Percentiles rank a stretch among this genome's conserved stretches.
Evolutionary conservation across 352 stramenopile species (phyloP).

Genomic region (Globisporangium sylvaticum): DNA sequence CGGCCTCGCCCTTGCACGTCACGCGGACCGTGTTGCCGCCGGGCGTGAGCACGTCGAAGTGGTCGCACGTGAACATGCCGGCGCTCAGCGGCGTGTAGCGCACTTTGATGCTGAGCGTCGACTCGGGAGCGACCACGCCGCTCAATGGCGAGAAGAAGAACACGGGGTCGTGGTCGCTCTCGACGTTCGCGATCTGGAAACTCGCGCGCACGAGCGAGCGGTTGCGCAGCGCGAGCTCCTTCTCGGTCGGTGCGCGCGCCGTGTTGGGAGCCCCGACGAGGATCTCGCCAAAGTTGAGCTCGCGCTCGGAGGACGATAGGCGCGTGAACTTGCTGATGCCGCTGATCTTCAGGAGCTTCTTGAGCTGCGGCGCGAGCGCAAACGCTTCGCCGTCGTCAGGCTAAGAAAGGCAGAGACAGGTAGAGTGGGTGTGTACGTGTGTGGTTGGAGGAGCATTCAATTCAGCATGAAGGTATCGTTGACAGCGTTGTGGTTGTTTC

Average conservation of each 20-base stretch:
- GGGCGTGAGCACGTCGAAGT: slow-evolving; percentile 88
- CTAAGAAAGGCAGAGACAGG: slow-evolving; percentile 16
- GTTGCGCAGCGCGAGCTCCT: slow-evolving; percentile 87
- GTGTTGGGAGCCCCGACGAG: slow-evolving; percentile 57
- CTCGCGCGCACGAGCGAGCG: slow-evolving; percentile 86
- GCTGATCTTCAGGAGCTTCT: slow-evolving; percentile 81
- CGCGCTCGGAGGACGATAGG: slow-evolving; percentile 71
- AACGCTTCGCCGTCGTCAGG: slow-evolving; percentile 24
- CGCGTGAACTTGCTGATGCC: slow-evolving; percentile 89
- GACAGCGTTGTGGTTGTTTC: slow-evolving; percentile 4
- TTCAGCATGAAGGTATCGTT: too few relatives aligned
- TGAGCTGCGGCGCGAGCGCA: slow-evolving; percentile 17
- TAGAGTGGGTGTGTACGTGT: neutral
- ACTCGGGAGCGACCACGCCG: slow-evolving; percentile 75
- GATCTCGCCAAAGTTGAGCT: slow-evolving; percentile 84
- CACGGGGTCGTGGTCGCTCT: slow-evolving; percentile 82
- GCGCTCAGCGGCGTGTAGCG: slow-evolving; percentile 76
- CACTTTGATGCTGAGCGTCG: slow-evolving; percentile 61
- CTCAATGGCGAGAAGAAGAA: slow-evolving; percentile 77
- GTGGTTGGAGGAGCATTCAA: too few relatives aligned
- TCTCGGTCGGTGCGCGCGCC: slow-evolving; percentile 44
- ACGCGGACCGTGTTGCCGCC: slow-evolving; percentile 83
- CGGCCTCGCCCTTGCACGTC: slow-evolving; percentile 61
- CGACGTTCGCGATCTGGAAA: slow-evolving; percentile 68
- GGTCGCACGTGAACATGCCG: slow-evolving; percentile 88